phyloP scores from a whole-genome alignment of 331 rosid species.

The Malus hybrid region DNA sequence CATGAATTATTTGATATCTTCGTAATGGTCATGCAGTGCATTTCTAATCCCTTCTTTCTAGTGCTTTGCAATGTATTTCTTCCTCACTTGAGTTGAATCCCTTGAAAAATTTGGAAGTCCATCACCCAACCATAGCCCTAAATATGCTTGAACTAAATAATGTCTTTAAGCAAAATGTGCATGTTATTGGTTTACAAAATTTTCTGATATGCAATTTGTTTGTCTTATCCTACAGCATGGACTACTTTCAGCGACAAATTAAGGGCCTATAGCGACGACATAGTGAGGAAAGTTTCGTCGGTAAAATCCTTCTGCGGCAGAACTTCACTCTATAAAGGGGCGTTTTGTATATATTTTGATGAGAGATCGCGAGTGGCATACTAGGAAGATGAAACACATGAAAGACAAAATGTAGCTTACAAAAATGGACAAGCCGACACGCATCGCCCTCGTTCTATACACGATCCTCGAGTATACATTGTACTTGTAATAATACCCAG shows the following conservation, averaged over 20 bases:
- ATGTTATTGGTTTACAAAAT: background rate
- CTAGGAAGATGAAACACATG: background rate
- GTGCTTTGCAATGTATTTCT: too few species aligned
- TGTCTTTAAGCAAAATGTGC: too few species aligned
- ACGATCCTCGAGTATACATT: background rate
- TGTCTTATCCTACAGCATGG: background rate
- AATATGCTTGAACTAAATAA: too few species aligned
- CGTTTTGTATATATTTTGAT: too few species aligned
- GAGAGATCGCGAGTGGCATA: too few species aligned
- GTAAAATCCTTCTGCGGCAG: background rate
- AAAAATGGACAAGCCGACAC: background rate
- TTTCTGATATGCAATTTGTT: background rate
- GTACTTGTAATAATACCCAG: constrained; percentile 9
- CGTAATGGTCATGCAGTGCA: too few species aligned
- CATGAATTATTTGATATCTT: too few species aligned
- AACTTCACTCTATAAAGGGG: too few species aligned
- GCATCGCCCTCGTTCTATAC: constrained; percentile 5
- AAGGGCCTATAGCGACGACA: background rate
- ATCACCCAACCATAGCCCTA: too few species aligned
- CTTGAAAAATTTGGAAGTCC: too few species aligned
- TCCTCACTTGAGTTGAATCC: too few species aligned
- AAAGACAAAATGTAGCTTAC: background rate
- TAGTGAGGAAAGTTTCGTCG: background rate
- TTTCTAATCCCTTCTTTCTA: too few species aligned
- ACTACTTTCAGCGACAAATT: background rate